phyloP scores from a whole-genome alignment of 2,329 filamentous ascomycete genomes.

The Botrytis porri region DNA sequence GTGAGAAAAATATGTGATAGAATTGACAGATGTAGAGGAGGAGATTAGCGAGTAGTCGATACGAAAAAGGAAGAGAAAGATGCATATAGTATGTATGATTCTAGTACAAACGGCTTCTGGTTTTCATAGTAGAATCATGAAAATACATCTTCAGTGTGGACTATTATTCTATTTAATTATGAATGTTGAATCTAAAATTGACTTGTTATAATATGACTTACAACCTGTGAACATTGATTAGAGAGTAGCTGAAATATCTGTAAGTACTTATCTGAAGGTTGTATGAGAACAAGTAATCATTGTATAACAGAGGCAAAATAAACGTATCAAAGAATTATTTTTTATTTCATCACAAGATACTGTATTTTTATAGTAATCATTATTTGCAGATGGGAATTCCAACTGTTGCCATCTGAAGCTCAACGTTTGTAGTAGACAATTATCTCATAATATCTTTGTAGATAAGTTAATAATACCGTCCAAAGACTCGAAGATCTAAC shows the following conservation, averaged over 20 bases:
- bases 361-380: not conserved
- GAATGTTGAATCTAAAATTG: not conserved
- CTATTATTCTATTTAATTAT: not conserved
- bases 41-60: not conserved
- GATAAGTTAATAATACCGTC: not conserved
- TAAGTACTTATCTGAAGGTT: not conserved
- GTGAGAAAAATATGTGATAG: fast-evolving
- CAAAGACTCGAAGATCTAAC: not conserved
- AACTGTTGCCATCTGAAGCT: not conserved
- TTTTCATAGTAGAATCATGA: not conserved
- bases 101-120: not conserved
- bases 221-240: not conserved
- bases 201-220: not conserved
- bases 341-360: not conserved
- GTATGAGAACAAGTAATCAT: not conserved
- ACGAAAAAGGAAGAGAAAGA: not conserved
- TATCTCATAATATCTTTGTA: not conserved
- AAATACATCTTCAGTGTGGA: not conserved
- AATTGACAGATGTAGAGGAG: not conserved
- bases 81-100: not conserved
- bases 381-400: not conserved
- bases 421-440: not conserved
- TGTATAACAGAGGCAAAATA: not conserved
- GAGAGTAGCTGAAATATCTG: not conserved
- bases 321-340: not conserved